Percentiles rank a stretch among this genome's conserved stretches.
Evolutionary conservation across 352 stramenopile species (phyloP).

Genomic region (Pythium catenulatum): DNA sequence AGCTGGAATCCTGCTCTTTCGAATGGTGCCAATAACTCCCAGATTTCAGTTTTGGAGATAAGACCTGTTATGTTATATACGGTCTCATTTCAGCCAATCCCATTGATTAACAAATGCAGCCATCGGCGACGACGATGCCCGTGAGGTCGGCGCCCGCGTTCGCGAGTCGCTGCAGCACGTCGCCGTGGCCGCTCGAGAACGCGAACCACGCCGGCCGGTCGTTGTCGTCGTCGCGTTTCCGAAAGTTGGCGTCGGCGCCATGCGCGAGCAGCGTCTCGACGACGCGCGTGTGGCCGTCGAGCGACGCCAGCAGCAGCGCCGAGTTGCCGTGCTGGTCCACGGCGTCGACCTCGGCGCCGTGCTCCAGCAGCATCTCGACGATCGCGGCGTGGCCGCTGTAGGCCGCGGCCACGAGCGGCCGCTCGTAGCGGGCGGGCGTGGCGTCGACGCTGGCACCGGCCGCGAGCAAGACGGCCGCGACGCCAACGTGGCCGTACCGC

Average conservation of each 20-base stretch:
- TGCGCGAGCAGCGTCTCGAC: constrained; percentile 59
- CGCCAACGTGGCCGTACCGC: background rate
- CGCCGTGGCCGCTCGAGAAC: too few relatives aligned
- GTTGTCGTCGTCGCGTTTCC: too few relatives aligned
- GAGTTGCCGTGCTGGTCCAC: constrained; percentile 19
- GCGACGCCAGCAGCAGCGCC: constrained; percentile 58
- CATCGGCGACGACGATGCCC: too few relatives aligned
- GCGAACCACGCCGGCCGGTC: too few relatives aligned
- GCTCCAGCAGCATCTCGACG: constrained; percentile 57
- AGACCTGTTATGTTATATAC: too few relatives aligned
- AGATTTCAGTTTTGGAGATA: too few relatives aligned
- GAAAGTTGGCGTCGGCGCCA: constrained; percentile 58
- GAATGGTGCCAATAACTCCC: too few relatives aligned
- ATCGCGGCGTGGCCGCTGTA: constrained; percentile 59
- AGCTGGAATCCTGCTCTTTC: too few relatives aligned
- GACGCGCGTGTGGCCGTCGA: constrained; percentile 54
- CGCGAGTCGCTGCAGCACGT: too few relatives aligned
- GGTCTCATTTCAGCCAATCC: too few relatives aligned
- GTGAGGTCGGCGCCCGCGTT: too few relatives aligned
- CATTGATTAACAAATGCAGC: too few relatives aligned
- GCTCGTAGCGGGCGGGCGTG: constrained; percentile 27
- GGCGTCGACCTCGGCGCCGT: constrained; percentile 54
- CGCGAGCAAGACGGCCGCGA: background rate
- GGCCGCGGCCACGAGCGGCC: constrained; percentile 63
- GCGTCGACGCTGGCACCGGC: background rate